phyloP scores from a whole-genome alignment of 2,329 filamentous ascomycete genomes.

The Hypoxylon sp. region DNA sequence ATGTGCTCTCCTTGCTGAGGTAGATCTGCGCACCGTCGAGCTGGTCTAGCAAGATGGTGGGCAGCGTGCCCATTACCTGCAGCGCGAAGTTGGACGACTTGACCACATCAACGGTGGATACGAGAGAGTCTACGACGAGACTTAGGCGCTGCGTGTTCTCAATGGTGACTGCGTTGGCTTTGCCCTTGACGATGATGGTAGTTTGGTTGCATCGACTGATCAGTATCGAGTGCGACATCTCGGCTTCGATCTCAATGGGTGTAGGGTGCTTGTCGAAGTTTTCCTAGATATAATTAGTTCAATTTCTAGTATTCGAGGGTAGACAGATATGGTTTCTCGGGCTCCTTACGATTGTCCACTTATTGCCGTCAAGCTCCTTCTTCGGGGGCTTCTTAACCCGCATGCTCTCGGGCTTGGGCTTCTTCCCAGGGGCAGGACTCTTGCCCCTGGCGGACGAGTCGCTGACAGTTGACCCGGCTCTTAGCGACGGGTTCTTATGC shows the following conservation, averaged over 20 bases:
- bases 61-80: slow-evolving; percentile 88
- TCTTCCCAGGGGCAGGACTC: slow-evolving; percentile 89
- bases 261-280: slow-evolving; percentile 84
- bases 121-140: slow-evolving; percentile 88
- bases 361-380: slow-evolving; percentile 87
- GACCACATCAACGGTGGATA: slow-evolving; percentile 93
- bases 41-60: slow-evolving; percentile 91
- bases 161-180: slow-evolving; percentile 95
- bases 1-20: slow-evolving; percentile 81
- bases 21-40: slow-evolving; percentile 92
- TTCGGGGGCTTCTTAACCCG: slow-evolving; percentile 83
- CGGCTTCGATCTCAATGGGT: slow-evolving; percentile 84
- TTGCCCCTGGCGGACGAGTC: slow-evolving; percentile 73
- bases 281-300: slow-evolving; percentile 68
- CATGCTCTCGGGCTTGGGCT: slow-evolving; percentile 88
- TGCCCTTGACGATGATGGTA: slow-evolving; percentile 89
- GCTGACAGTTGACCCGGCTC: slow-evolving; percentile 78
- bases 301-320: neutral
- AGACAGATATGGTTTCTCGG: neutral
- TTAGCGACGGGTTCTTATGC: slow-evolving; percentile 94
- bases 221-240: slow-evolving; percentile 88
- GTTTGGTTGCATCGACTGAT: slow-evolving; percentile 93
- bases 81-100: slow-evolving; percentile 94
- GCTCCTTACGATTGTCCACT: slow-evolving; percentile 84
- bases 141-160: slow-evolving; percentile 90